Conservation (phyloP, 2,329 filamentous ascomycete genomes). For the Curvularia lunata region DNA sequence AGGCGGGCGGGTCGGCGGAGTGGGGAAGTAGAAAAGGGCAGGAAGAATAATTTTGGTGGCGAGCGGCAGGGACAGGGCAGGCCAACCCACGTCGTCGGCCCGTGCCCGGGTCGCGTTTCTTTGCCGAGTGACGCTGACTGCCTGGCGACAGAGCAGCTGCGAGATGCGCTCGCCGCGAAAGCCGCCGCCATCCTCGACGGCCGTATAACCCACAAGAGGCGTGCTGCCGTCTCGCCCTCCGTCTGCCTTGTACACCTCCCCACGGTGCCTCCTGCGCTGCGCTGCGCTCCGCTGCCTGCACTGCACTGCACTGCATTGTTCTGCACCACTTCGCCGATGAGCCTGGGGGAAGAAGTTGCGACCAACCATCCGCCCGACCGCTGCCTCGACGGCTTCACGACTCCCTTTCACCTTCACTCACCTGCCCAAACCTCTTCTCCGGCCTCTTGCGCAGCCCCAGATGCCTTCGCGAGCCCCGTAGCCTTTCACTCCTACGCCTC, state of each 20-base stretch:
- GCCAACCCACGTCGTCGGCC: constrained; percentile 14
- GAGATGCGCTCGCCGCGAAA: constrained; percentile 33
- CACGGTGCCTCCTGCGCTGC: background rate
- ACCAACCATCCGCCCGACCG: constrained; percentile 22
- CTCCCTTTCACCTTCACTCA: constrained; percentile 18
- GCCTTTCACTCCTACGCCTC: constrained; percentile 11
- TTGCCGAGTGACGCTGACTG: constrained; percentile 38
- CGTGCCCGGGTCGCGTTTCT: constrained; percentile 28
- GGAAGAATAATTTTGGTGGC: constrained; percentile 33
- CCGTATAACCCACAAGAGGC: constrained; percentile 10
- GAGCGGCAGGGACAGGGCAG: constrained; percentile 10
- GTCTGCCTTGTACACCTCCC: background rate
- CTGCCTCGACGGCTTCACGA: constrained; percentile 12
- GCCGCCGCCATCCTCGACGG: constrained; percentile 31
- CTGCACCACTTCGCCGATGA: constrained; percentile 10
- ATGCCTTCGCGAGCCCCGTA: constrained; percentile 26
- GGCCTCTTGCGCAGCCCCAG: constrained; percentile 7
- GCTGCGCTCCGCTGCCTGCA: background rate
- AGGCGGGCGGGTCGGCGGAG: constrained; percentile 5
- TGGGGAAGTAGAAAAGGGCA: constrained; percentile 19
- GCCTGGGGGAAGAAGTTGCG: constrained; percentile 28
- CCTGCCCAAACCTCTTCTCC: constrained; percentile 5
- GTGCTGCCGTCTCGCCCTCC: background rate
- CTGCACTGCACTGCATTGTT: background rate
- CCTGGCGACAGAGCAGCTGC: constrained; percentile 28